phyloP scores from a whole-genome alignment of 768 basidiomycete species.

The Tylopilus sp. region DNA sequence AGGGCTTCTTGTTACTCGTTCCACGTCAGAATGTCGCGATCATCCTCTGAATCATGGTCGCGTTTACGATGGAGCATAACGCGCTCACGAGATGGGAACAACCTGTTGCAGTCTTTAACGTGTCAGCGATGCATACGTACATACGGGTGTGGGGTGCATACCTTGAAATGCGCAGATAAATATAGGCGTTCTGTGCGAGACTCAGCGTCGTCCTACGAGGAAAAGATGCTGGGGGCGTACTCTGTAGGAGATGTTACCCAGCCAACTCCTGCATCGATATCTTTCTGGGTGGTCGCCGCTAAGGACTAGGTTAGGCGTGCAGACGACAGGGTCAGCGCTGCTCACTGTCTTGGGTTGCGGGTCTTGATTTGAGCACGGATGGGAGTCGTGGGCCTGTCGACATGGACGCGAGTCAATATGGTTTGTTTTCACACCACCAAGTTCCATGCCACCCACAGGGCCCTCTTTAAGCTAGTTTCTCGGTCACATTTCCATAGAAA shows the following conservation, averaged over 20 bases:
- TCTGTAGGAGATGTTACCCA: conserved; percentile 63
- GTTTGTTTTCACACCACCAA: no score
- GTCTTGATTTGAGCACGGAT: conserved; percentile 32
- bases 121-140: background rate
- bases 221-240: conserved; percentile 40
- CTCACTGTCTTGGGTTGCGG: conserved; percentile 33
- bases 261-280: conserved; percentile 50
- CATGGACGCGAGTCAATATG: no score
- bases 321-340: background rate
- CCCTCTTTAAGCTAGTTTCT: background rate
- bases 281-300: conserved; percentile 55
- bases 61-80: conserved; percentile 70
- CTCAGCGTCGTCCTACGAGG: conserved; percentile 2
- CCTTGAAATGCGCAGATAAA: conserved; percentile 70
- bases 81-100: conserved; percentile 68
- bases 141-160: conserved; percentile 19
- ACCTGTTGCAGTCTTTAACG: conserved; percentile 56
- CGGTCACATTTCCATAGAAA: background rate
- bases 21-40: conserved; percentile 65
- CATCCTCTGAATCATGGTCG: conserved; percentile 61
- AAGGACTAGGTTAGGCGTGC: background rate
- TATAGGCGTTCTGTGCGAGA: conserved; percentile 61
- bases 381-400: conserved; percentile 30
- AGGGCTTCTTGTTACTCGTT: conserved; percentile 43
- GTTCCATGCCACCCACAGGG: background rate